Percentiles rank a stretch among this genome's conserved stretches.
Conservation (phyloP, 2,329 filamentous ascomycete species). For the Beauveria rudraprayagi region DNA sequence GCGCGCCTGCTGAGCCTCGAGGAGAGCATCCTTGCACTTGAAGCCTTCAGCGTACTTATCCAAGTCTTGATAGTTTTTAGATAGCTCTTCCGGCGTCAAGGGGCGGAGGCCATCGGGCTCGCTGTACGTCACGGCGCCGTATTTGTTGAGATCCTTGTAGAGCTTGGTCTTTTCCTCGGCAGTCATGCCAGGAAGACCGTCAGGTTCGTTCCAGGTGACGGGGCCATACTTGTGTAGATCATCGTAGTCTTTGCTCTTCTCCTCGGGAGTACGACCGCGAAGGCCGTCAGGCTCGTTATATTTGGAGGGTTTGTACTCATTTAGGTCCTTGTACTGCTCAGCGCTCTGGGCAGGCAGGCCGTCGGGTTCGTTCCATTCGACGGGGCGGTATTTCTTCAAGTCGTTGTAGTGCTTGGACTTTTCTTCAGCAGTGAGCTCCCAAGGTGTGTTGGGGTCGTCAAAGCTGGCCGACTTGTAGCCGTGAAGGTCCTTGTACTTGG, state of each 20-base stretch:
- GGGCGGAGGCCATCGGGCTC: slow-evolving; percentile 24
- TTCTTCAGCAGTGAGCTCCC: slow-evolving; percentile 20
- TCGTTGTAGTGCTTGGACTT: slow-evolving; percentile 23
- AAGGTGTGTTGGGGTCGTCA: slow-evolving; percentile 21
- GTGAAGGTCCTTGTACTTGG: slow-evolving; percentile 29
- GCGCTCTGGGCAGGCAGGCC: slow-evolving; percentile 3
- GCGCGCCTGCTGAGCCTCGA: slow-evolving; percentile 21
- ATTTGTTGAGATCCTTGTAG: slow-evolving; percentile 29
- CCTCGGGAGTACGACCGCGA: slow-evolving; percentile 18
- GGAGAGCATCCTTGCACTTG: slow-evolving; percentile 23
- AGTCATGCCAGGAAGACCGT: slow-evolving; percentile 17
- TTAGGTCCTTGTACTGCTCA: slow-evolving; percentile 22
- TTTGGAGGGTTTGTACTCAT: slow-evolving; percentile 20
- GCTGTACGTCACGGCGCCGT: slow-evolving; percentile 23
- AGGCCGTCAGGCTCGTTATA: slow-evolving; percentile 21
- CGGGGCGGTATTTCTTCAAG: slow-evolving; percentile 19
- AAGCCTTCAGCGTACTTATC: slow-evolving; percentile 30
- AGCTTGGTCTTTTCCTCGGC: slow-evolving; percentile 28
- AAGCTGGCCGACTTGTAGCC: slow-evolving; percentile 24
- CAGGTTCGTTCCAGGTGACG: slow-evolving; percentile 21
- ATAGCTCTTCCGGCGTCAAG: slow-evolving; percentile 24
- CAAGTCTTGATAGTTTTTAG: slow-evolving; percentile 33
- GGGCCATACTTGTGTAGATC: slow-evolving; percentile 25
- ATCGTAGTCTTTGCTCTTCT: slow-evolving; percentile 22
- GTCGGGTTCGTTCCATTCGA: slow-evolving; percentile 18